Base-by-base conservation (phyloP, 345 rosid species). In the Eucalyptus shirleyi region DNA sequence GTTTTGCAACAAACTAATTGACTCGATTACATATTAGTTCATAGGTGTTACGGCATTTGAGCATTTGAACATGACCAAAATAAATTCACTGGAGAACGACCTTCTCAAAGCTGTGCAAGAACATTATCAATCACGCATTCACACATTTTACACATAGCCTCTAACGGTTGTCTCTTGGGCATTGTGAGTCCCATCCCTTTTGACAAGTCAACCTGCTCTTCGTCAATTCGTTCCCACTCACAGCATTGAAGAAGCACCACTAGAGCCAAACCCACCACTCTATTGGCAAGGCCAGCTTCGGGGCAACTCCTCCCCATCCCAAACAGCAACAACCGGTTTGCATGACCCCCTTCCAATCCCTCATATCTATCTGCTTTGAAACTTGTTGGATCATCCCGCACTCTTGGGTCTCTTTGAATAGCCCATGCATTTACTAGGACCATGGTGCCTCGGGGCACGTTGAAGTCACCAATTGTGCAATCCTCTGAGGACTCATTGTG, bases 141-240 rank as follows among this genome's bases (percentile, higher is more conserved):
- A 21, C 88, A 88, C n/a, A 90, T 44, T 47, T 42, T 90, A 83
- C 96, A 93, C n/a, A 91, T 5, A 3, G 93, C 96, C 87, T 92
- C 91, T 28, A 93, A 86, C 1, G 96, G 94, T 42, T 88, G 50
- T 1, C 89, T 55, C 26, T 55, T 55, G 60, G 60, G 60, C 5
- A 55, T 55, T 55, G 60, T 55, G 60, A 55, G 56, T 55, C 60
- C 60, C 60, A 55, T 55, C 60, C 60, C 59, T 53, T 55, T 21
- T 2, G 11, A 55, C 59, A 21, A 55, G 59, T 55, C 59, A 26
- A 21, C 26, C 0, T 19, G 59, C 59, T 53, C 59, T 21, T 55
- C 59, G 1, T 55, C 5, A 0, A 4, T 21, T 55, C 59, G 0
- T 55, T 55, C 26, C 26, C 59, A 55, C 26, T 55, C 10, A 0